phyloP scores from a whole-genome alignment of 2,329 filamentous ascomycete species.

The Fusarium incarnatum region DNA sequence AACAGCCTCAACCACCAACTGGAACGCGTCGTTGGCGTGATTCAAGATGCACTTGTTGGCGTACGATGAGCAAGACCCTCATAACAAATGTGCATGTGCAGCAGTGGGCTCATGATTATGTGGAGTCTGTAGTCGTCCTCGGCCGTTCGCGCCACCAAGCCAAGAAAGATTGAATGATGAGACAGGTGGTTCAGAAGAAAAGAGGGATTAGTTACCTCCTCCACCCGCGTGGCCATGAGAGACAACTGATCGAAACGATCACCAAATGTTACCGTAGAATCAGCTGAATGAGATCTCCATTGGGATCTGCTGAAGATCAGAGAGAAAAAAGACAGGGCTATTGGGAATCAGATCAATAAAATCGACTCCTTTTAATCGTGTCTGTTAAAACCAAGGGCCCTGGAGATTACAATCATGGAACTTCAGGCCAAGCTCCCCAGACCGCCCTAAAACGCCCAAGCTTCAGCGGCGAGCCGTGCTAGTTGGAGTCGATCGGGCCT shows the following conservation, averaged over 20 bases:
- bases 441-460: conserved; percentile 28
- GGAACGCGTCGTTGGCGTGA: conserved; percentile 30
- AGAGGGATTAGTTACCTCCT: conserved; percentile 11
- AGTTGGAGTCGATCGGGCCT: conserved; percentile 30
- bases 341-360: conserved; percentile 15
- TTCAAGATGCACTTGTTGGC: conserved; percentile 25
- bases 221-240: conserved; percentile 19
- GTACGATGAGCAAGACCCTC: conserved; percentile 23
- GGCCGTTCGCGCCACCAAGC: conserved; percentile 38
- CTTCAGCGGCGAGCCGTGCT: conserved; percentile 31
- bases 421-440: conserved; percentile 18
- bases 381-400: conserved; percentile 25
- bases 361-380: conserved; percentile 35
- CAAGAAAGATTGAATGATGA: conserved; percentile 12
- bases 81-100: conserved; percentile 34
- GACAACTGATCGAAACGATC: conserved; percentile 1
- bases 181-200: conserved; percentile 24
- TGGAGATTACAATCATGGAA: conserved; percentile 34
- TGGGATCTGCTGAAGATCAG: conserved; percentile 34
- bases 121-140: conserved; percentile 22
- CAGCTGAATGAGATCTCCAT: conserved; percentile 8
- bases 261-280: background rate
- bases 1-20: conserved; percentile 36
- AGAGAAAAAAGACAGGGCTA: conserved; percentile 1
- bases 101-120: conserved; percentile 27